A percentile compares a stretch with the other conserved stretches of the same genome.
Evolutionary conservation across 129 eudicot species (phyloP).

Genomic region (Glebionis coronaria): DNA sequence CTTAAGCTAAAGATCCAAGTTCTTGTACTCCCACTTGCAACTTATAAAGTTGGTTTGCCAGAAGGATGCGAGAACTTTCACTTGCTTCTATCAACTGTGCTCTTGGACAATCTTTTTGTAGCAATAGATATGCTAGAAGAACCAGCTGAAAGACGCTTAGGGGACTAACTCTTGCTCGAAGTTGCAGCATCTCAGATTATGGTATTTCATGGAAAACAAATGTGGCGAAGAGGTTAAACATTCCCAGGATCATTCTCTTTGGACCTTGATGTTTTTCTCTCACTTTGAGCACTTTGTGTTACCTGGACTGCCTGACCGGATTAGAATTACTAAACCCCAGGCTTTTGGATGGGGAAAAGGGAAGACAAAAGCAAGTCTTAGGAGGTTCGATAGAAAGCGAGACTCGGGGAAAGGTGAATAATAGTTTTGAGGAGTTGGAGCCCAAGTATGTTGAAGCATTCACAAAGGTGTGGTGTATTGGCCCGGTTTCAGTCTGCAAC

Average conservation of each 20-base stretch:
- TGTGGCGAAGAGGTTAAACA: too few relatives aligned
- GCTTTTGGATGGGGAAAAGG: conserved; percentile 6
- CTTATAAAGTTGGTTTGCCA: conserved; percentile 44
- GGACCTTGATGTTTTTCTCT: conserved; percentile 43
- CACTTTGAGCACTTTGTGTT: conserved; percentile 23
- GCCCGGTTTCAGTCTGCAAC: conserved; percentile 71
- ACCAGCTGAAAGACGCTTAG: conserved; percentile 27
- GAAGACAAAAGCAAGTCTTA: not conserved
- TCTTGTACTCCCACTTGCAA: too few relatives aligned
- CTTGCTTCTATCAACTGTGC: not conserved
- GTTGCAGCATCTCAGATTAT: conserved; percentile 43
- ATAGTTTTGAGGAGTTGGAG: too few relatives aligned
- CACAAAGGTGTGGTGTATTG: conserved; percentile 50
- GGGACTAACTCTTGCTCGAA: conserved; percentile 21
- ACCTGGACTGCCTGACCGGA: conserved; percentile 24
- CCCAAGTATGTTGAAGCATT: conserved; percentile 34
- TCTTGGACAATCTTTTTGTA: too few relatives aligned
- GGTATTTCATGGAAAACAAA: conserved; percentile 39
- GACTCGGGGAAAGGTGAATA: conserved; percentile 18
- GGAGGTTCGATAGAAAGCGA: not conserved
- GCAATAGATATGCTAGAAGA: too few relatives aligned
- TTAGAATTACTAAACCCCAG: conserved; percentile 30
- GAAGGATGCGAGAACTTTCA: conserved; percentile 15
- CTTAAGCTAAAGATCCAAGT: too few relatives aligned
- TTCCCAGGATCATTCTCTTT: too few relatives aligned